Evolutionary conservation across 1,284 basidiomycete genomes (phyloP), one percentile per base, ranked within the genome.

Genomic region (Cutaneotrichosporon cyanovorans): DNA sequence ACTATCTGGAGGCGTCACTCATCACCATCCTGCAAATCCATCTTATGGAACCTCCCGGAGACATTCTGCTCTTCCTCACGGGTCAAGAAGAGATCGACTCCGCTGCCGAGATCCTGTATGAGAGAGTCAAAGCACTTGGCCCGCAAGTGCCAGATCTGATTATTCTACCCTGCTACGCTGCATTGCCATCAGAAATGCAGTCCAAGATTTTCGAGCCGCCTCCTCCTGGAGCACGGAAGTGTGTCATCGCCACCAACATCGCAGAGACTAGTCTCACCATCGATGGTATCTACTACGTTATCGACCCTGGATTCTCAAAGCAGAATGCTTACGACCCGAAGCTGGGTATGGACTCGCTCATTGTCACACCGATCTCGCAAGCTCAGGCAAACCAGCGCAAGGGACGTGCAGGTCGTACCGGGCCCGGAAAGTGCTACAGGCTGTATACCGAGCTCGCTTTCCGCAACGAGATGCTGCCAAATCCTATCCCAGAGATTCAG

Each of bases 1-100:
- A 99, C 71, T 98, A 98, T 71, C 80, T 99, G 51, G 95, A 98
- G 62, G 92, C 93, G 0, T 89, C 91, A 18, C 82, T 99, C 51
- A 98, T 97, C 63, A 98, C 93, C 1, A 87, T 97, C 63, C 93
- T 98, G 85, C 93, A 98, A 73, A 99, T 99, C 57, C 95, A 99
- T 68, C 79, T 97, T 6, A 95, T 93, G 45, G 93, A 97, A 66
- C 93, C 93, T 20, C 87, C 89, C 1, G 95, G 95, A 46, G 95
- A 97, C 66, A 79, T 98, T 59, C 78, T 98, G 2, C 82, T 98
- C 33, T 99, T 99, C 81, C 76, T 99, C 31, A 99, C 95, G 0
- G 95, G 95, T 66, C 91, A 97, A 69, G 92, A 98, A 68, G 95
- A 98, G 70, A 98, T 98, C 57, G 95, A 98, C 70, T 97, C 92